phyloP scores from a whole-genome alignment of 2,329 filamentous ascomycete species.

The Rutstroemia sp. region DNA sequence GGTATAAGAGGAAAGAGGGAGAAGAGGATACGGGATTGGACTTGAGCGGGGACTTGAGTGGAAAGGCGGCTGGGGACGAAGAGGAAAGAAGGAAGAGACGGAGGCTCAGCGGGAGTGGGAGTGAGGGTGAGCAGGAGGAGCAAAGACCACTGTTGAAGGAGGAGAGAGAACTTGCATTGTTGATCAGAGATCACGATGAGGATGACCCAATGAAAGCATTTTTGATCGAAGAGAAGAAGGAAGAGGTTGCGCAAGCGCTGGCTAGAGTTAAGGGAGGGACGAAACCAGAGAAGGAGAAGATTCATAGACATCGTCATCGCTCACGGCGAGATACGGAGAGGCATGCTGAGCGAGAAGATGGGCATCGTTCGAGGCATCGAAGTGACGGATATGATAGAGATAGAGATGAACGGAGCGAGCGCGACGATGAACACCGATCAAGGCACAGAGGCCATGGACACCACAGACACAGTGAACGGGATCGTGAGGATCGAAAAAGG shows the following conservation, averaged over 20 bases:
- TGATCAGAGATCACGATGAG: slow-evolving; percentile 79
- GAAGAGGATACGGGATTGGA: slow-evolving; percentile 43
- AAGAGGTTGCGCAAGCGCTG: slow-evolving; percentile 70
- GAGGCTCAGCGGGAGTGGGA: slow-evolving; percentile 11
- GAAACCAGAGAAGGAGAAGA: slow-evolving; percentile 18
- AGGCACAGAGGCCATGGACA: slow-evolving; percentile 13
- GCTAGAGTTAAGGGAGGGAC: slow-evolving; percentile 38
- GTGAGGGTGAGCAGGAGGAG: slow-evolving; percentile 35
- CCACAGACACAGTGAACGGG: neutral
- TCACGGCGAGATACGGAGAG: slow-evolving; percentile 16
- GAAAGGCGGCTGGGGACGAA: slow-evolving; percentile 29
- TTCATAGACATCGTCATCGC: slow-evolving; percentile 22
- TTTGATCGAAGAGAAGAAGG: slow-evolving; percentile 83
- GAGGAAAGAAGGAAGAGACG: slow-evolving; percentile 37
- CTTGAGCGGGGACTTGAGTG: slow-evolving; percentile 24
- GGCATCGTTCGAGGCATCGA: slow-evolving; percentile 12
- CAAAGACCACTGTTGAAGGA: slow-evolving; percentile 65
- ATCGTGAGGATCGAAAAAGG: slow-evolving; percentile 1
- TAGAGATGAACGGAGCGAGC: slow-evolving; percentile 3
- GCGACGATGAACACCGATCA: slow-evolving; percentile 11
- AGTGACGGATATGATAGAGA: slow-evolving; percentile 6
- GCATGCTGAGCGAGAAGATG: slow-evolving; percentile 10
- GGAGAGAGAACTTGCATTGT: slow-evolving; percentile 67
- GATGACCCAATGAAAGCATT: slow-evolving; percentile 97
- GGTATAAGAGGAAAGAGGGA: slow-evolving; percentile 78